phyloP scores from a whole-genome alignment of 2,329 filamentous ascomycete species.

The Byssoonygena ceratinophila region DNA sequence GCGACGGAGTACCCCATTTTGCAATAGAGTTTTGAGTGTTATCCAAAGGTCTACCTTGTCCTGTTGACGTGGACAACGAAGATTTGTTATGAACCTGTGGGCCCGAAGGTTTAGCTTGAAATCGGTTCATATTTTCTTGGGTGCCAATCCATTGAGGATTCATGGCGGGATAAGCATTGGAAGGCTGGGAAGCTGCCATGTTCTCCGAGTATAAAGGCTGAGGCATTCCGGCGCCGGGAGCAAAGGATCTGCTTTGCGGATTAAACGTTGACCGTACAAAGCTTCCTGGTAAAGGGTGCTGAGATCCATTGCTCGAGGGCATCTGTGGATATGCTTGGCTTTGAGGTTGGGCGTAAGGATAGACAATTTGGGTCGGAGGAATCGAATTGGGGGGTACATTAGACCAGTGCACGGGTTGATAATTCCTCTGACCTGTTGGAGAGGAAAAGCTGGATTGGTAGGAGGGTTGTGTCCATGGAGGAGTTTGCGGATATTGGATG shows the following conservation, averaged over 20 bases:
- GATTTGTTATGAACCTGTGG: neutral
- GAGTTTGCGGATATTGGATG: constrained; percentile 25
- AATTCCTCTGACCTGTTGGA: constrained; percentile 23
- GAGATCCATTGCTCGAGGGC: constrained; percentile 60
- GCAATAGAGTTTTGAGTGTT: constrained; percentile 33
- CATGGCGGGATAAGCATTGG: neutral
- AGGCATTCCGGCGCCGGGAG: constrained; percentile 48
- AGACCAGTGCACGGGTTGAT: constrained; percentile 30
- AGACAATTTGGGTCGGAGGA: constrained; percentile 42
- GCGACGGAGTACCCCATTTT: constrained; percentile 43
- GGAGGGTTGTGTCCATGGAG: constrained; percentile 27
- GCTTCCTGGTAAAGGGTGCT: constrained; percentile 76
- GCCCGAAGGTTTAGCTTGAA: neutral
- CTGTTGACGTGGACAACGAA: neutral
- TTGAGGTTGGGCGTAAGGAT: constrained; percentile 70
- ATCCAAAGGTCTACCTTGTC: constrained; percentile 1
- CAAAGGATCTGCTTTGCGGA: constrained; percentile 84
- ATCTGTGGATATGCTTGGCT: constrained; percentile 47
- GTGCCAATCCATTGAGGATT: neutral
- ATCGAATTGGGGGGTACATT: constrained; percentile 30
- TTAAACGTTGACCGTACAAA: constrained; percentile 82
- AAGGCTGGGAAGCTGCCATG: constrained; percentile 17
- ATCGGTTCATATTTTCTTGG: constrained; percentile 2
- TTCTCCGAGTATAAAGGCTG: constrained; percentile 28
- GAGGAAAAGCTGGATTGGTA: constrained; percentile 21